A percentile compares a stretch with the other conserved stretches of the same genome.
These are phyloP conservation scores for Aspergillus incahuasiensis DNA, from an alignment of 495 filamentous ascomycete genomes.

Conservation along the genomic window DNA sequence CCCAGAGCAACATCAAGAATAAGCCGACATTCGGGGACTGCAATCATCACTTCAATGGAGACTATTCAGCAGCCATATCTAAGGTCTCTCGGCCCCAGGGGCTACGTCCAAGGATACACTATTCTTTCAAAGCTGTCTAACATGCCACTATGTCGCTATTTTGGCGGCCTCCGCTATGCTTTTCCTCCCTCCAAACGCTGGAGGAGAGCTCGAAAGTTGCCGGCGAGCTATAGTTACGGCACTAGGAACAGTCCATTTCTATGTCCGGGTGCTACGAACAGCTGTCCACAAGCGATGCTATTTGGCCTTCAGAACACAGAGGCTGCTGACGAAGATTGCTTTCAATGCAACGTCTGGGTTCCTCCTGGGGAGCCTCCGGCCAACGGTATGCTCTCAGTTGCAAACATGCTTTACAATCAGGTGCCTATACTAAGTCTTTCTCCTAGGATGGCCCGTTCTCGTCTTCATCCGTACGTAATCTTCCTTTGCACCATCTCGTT, in stretches of 20 bases:
- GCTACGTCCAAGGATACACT: constrained; percentile 34
- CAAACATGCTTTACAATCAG: neutral
- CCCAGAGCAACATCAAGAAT: too few relatives aligned
- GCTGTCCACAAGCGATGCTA: constrained; percentile 38
- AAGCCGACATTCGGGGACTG: too few relatives aligned
- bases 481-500: neutral
- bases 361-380: constrained; percentile 31
- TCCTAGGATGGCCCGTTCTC: constrained; percentile 40
- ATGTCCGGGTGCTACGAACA: constrained; percentile 25
- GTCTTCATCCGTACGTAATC: constrained; percentile 39
- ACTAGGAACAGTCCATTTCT: constrained; percentile 24
- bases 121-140: constrained; percentile 20
- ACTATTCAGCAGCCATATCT: constrained; percentile 22
- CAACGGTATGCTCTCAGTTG: constrained; percentile 20
- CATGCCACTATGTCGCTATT: constrained; percentile 36
- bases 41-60: constrained; percentile 25
- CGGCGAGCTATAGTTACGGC: constrained; percentile 34
- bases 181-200: constrained; percentile 34
- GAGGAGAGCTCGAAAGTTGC: constrained; percentile 31
- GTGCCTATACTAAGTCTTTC: neutral
- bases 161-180: constrained; percentile 42
- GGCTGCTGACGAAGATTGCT: constrained; percentile 39
- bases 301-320: constrained; percentile 17
- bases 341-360: constrained; percentile 42
- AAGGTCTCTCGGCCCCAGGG: constrained; percentile 30